These are phyloP conservation scores for Halenospora varia DNA, from an alignment of 495 filamentous ascomycete species.

Conservation along the genomic window DNA sequence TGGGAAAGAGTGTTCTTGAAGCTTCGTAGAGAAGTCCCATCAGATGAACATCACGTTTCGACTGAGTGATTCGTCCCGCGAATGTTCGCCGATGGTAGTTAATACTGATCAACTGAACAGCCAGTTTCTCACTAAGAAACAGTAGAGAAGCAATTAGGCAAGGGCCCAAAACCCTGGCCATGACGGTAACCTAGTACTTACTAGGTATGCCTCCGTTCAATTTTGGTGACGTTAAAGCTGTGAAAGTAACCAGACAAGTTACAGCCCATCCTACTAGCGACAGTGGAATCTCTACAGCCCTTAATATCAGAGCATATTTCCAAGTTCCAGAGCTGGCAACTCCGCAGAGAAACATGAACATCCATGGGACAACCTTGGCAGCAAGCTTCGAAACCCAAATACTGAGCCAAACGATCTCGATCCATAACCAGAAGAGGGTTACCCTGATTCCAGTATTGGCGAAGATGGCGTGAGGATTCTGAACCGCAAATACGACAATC, in stretches of 20 bases:
- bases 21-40: conserved; percentile 85
- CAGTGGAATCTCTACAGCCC: conserved; percentile 75
- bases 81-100: conserved; percentile 95
- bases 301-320: conserved; percentile 85
- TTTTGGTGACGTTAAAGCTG: conserved; percentile 47
- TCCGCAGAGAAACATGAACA: conserved; percentile 86
- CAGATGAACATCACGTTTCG: conserved; percentile 77
- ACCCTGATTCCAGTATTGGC: conserved; percentile 55
- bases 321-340: conserved; percentile 87
- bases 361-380: conserved; percentile 67
- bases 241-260: conserved; percentile 75
- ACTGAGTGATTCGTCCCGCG: conserved; percentile 77
- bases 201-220: conserved; percentile 3
- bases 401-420: conserved; percentile 85
- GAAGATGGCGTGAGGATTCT: conserved; percentile 46
- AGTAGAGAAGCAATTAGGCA: conserved; percentile 73
- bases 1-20: conserved; percentile 79
- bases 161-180: conserved; percentile 72
- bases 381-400: conserved; percentile 85
- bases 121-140: conserved; percentile 72
- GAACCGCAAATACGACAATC: conserved; percentile 52
- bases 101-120: conserved; percentile 91
- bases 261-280: conserved; percentile 86
- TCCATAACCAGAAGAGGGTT: conserved; percentile 82
- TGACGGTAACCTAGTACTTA: conserved; percentile 38